phyloP scores from a whole-genome alignment of 1,284 basidiomycete genomes.

The Rhodotorula sp. region DNA sequence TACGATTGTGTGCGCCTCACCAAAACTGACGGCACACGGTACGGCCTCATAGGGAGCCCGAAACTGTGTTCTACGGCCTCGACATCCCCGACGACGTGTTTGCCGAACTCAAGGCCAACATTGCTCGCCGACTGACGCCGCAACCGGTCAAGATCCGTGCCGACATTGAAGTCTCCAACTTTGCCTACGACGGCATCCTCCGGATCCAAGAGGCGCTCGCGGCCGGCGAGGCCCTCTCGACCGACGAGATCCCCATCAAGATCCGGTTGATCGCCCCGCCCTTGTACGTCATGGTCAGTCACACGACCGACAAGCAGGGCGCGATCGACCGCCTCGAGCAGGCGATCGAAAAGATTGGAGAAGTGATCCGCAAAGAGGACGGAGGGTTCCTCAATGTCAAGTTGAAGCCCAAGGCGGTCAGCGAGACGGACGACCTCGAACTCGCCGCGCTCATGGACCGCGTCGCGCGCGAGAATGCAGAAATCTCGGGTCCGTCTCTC shows the following conservation, averaged over 20 bases:
- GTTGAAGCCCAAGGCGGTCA: slow-evolving; percentile 98
- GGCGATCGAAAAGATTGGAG: slow-evolving; percentile 85
- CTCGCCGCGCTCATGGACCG: slow-evolving; percentile 92
- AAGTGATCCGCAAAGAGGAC: slow-evolving; percentile 76
- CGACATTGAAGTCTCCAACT: slow-evolving; percentile 96
- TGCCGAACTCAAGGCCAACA: slow-evolving; percentile 73
- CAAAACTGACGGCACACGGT: no score
- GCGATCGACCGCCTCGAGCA: slow-evolving; percentile 91
- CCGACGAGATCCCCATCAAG: slow-evolving; percentile 90
- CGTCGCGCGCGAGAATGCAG: slow-evolving; percentile 84
- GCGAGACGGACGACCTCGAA: slow-evolving; percentile 94
- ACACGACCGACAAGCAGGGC: slow-evolving; percentile 93
- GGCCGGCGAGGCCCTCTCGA: slow-evolving; percentile 82
- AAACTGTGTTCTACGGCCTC: slow-evolving; percentile 74
- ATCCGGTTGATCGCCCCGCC: slow-evolving; percentile 96
- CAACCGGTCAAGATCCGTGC: slow-evolving; percentile 99
- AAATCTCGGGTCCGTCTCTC: slow-evolving; percentile 67
- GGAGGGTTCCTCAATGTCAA: slow-evolving; percentile 80
- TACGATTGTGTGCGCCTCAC: no score
- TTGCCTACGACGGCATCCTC: slow-evolving; percentile 94
- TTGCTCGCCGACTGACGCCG: slow-evolving; percentile 91
- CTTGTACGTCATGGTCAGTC: slow-evolving; percentile 90
- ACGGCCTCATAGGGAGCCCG: slow-evolving; percentile 69
- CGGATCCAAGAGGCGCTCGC: slow-evolving; percentile 90
- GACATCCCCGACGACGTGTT: slow-evolving; percentile 61